Evolutionary conservation across 805 yeast genomes (phyloP), one percentile per base, ranked within the genome.

Genomic region (Starmerella asiatica): DNA sequence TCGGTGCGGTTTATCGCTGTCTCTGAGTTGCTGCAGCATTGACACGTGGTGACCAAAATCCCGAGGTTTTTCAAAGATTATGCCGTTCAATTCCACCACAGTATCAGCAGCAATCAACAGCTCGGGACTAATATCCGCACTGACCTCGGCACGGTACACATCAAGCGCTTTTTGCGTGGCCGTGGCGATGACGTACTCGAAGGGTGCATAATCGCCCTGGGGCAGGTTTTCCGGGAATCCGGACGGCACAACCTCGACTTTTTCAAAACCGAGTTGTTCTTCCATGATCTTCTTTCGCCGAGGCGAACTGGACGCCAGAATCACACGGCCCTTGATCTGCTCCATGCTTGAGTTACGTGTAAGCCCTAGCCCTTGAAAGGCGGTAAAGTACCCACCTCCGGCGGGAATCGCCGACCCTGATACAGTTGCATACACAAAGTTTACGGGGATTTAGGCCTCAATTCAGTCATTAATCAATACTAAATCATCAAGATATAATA

Each of bases 231-330:
- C 98, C 38, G 73, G 79, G 53, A 84, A 88, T 8, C 71, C 62
- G 0, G 95, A 80, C 16, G 75, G 73, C 12, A 70, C 57, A 0
- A 79, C 62, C 20, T 57, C 59, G 11, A 63, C 49, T 30, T 61
- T 45, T 14, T 43, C 47, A 38, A 59, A 40, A 3, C 66, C 67
- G 15, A 64, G 46, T 37, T 60, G 45, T 48, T 78, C 73, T 4
- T 57, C 53, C 21, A 91, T 52, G n/a, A 91, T 78, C 40, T 81
- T 82, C 39, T 63, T 59, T 42, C 98, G 63, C 44, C 95, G 67
- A 2, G 93, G 88, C 0, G 96, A 86, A 1, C 80, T 70, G 2
- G 94, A 83, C 0, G 94, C 95, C 5, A 88, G 65, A 4, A 83
- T 62, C 20, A 86, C 53, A 4, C 44, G 38, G 9, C 48, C 53